Evolutionary conservation across 441 rosid species (phyloP), one percentile per base, ranked within the genome.

Genomic region (Macaranga tanarius): DNA sequence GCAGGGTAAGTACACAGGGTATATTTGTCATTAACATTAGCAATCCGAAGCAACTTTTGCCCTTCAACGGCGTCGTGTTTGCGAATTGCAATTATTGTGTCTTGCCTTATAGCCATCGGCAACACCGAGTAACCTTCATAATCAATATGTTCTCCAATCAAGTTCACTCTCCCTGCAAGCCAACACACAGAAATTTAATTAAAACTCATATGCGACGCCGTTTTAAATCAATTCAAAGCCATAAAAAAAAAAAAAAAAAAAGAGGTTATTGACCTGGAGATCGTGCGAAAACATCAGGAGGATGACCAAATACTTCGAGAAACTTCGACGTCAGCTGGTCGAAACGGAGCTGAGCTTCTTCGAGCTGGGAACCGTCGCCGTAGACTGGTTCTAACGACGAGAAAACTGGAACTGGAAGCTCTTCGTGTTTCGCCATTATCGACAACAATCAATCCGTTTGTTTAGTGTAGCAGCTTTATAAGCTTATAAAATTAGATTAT

Each of bases 41-140:
- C 95, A 7, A 95, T 86, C 52, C 89, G 81, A 31, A 95, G 85
- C 70, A 79, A 67, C 73, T 86, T 87, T 8, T 85, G 78, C 62
- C 76, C 81, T 52, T 86, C 86, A 26, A 75, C 82, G 5, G 81
- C 54, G 13, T 82, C 88, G 11, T 62, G 76, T 79, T 88, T 95
- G 26, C 96, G 82, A 16, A 93, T 95, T 0, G 91, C 97, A 16
- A 95, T 76, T 17, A 95, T 91, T 0, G 97, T 95, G 60, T 95
- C 99, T 77, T 91, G 98, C 73, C 95, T 87, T 54, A 95, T 91
- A 13, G 98, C 99, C 99, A 93, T 95, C 0, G 99, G 99, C 67
- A 95, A 65, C 84, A 93, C 99, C 0, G 99, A 95, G 79, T 95
- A 95, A 16, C 99, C 99, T 75, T 95, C 99, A 72, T 95, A 95